Base-by-base conservation (phyloP, 1,284 basidiomycete genomes). In the Athelia sp. region DNA sequence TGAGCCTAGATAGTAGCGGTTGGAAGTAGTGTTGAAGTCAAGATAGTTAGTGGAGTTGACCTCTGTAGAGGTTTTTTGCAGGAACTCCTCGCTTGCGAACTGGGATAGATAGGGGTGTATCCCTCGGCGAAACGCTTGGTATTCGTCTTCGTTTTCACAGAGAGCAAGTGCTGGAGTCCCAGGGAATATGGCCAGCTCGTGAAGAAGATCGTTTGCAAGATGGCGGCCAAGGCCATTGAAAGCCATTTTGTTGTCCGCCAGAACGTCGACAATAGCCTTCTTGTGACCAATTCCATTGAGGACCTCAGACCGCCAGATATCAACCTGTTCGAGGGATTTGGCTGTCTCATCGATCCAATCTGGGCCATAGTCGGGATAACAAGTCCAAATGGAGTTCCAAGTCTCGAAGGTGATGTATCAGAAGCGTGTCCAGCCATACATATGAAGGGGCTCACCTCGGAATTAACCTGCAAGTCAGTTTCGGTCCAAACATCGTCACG, bases 131-230 rank as follows among this genome's bases (percentile, higher is more conserved):
- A 34, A 34, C 11, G 11, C 11, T 11, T 34, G 11, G n/a, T 11
- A 34, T 34, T 11, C 11, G n/a, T 11, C 32, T 11, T 34, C 32
- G n/a, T 34, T n/a, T 34, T 34, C 32, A n/a, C 32, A 36, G 2
- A 24, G 24, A 3, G 21, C 31, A 15, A 10, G 10, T 3, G n/a
- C 32, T 4, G 46, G 46, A 13, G 17, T 47, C n/a, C 29, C 32
- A 10, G 46, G 46, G 36, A 38, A 47, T 9, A 47, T n/a, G 15
- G 29, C 46, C 9, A 47, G 17, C 3, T 13, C 14, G 22, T 47
- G 46, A 17, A 47, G 46, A 19, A 32, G 15, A 36, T 47, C 31
- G 46, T 47, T 47, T 14, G 46, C 46, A 2, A 47, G 46, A 32
- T 47, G 46, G 11, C 32, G 46, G 19, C 29, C 46, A 21, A 47